Conservation (phyloP, 1,284 basidiomycete species). For the Ustilago vetiveriae region DNA sequence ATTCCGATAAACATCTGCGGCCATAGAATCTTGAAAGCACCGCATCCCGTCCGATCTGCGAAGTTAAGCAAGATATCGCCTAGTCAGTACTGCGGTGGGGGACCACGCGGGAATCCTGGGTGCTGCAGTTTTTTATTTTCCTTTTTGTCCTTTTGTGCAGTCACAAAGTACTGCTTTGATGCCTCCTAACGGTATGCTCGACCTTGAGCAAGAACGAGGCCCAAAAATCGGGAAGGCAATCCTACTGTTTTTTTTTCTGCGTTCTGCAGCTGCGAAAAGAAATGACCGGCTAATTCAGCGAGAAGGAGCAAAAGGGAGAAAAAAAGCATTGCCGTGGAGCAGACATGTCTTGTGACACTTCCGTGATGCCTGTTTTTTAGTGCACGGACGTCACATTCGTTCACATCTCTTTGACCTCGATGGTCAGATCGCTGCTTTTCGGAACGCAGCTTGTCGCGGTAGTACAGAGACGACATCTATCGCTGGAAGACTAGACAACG, state of each 20-base stretch:
- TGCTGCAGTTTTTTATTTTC: constrained; percentile 76
- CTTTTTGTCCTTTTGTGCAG: no score
- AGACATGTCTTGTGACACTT: constrained; percentile 17
- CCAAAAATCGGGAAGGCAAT: no score
- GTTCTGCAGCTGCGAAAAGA: neutral
- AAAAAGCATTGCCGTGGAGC: constrained; percentile 16
- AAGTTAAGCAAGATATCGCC: constrained; percentile 81
- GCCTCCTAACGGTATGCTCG: no score
- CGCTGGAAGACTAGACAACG: no score
- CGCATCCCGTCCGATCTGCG: constrained; percentile 82
- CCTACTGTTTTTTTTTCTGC: no score
- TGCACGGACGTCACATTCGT: constrained; percentile 13
- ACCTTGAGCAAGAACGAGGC: no score
- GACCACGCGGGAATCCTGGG: constrained; percentile 83
- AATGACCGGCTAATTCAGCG: constrained; percentile 19
- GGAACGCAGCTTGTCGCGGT: no score
- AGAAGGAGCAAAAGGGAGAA: constrained; percentile 9
- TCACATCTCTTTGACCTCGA: neutral
- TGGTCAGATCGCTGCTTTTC: no score
- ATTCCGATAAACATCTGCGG: constrained; percentile 73
- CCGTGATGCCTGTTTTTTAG: no score
- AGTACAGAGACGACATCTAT: no score
- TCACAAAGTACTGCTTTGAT: no score
- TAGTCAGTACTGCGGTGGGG: constrained; percentile 85
- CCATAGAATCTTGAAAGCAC: constrained; percentile 82